Evolutionary conservation across 164 flowering plant species (phyloP), one percentile per base, ranked within the genome.

Genomic region (Piper longum): DNA sequence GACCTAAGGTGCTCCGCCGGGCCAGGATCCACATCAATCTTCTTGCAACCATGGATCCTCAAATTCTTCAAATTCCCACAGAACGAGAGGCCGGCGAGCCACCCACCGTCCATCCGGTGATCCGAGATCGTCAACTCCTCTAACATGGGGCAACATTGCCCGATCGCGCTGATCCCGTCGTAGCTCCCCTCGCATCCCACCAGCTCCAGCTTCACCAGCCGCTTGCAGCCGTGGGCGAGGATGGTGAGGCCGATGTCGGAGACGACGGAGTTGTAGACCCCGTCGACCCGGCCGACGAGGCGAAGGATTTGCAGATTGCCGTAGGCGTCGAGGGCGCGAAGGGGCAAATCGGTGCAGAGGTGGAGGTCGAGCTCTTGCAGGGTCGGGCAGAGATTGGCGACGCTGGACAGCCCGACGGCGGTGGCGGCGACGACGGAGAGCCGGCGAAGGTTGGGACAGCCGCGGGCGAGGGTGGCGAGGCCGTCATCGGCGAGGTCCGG

Each of bases 181-280:
- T 87, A 89, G 62, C 96, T 87, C 62, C 99, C 99, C 70, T 86
- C 90, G 67, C 98, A 95, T 18, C 98, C 93, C 62, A 70, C 66
- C 57, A 95, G 68, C 82, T 91, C 97, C 57, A 95, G 83, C 85
- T 85, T 91, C 69, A 89, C 87, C 68, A 95, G 74, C 57, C 96
- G 73, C 71, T 72, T 79, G 68, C 99, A 89, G 55, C 95, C 98
- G 52, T 91, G 93, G 0, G 96, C 99, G 66, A 95, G 71, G 48
- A 91, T 82, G 5, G 96, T 95, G 69, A 95, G 69, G 57, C 99
- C 98, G 54, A 89, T 73, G 75, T 95, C 99, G 6, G 96, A 73
- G 59, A 91, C 78, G 17, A 75, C 69, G 1, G 86, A 82, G 54
- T 59, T 44, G 61, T 87, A 88, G 65, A 88, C 69, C 26, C 89